Percentiles rank a stretch among this genome's conserved stretches.
These are phyloP conservation scores for Paramecium pentaurelia DNA, from an alignment of 73 alveolate genomes.

Conservation along the genomic window DNA sequence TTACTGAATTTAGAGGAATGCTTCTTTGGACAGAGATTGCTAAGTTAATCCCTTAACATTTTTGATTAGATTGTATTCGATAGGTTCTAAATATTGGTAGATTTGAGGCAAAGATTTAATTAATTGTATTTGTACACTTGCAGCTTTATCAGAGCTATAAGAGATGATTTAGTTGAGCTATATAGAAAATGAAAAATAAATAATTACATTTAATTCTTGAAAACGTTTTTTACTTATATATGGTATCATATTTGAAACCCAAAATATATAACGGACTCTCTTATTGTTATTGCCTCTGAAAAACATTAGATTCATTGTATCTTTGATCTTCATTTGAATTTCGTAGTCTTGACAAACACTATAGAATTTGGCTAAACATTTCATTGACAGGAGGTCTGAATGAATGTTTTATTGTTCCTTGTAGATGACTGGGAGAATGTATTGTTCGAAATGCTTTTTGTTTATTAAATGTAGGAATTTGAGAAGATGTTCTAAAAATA, in stretches of 20 bases:
- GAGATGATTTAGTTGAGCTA: neutral
- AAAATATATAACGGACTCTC: neutral
- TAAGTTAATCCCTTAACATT: neutral
- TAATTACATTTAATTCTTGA: neutral
- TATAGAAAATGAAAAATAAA: neutral
- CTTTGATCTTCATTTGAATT: neutral
- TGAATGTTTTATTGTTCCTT: neutral
- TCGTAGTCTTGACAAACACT: neutral
- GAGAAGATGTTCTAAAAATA: neutral
- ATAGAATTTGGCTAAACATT: neutral
- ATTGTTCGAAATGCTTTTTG: neutral
- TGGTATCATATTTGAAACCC: neutral
- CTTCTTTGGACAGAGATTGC: neutral
- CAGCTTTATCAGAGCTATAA: neutral
- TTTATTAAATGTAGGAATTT: neutral
- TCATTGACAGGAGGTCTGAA: neutral
- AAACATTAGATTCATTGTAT: neutral
- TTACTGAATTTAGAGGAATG: neutral
- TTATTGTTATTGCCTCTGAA: neutral
- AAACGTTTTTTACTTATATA: neutral
- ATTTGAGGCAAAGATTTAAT: neutral
- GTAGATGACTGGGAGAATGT: neutral
- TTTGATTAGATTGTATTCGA: neutral
- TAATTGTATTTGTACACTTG: neutral
- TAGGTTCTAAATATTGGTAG: neutral